These are phyloP conservation scores for Diospyros lotus DNA, from an alignment of 148 eudicot species.

Conservation along the genomic window DNA sequence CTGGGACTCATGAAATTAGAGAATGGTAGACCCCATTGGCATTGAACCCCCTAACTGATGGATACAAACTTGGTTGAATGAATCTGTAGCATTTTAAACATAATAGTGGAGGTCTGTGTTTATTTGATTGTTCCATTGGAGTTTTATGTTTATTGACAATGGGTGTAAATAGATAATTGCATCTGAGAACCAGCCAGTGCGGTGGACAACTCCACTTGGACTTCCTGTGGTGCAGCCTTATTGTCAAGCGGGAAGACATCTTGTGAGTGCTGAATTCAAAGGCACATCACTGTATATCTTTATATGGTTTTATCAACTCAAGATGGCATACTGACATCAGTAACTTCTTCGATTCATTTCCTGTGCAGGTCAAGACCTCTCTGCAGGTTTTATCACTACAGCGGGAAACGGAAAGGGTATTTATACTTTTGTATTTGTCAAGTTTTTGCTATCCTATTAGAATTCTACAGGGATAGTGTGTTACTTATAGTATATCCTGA, in stretches of 20 bases:
- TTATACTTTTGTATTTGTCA: background rate
- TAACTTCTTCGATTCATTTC: slow-evolving; percentile 10
- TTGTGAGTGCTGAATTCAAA: slow-evolving; percentile 38
- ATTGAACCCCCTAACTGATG: too few relatives aligned
- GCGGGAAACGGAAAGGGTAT: slow-evolving; percentile 84
- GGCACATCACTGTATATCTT: background rate
- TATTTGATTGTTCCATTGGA: background rate
- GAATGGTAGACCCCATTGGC: too few relatives aligned
- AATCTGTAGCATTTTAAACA: background rate
- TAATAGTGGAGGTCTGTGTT: background rate
- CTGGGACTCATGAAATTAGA: too few relatives aligned
- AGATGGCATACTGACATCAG: background rate
- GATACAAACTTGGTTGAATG: too few relatives aligned
- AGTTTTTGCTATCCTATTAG: background rate
- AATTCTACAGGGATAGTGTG: background rate
- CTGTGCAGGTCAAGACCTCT: slow-evolving; percentile 75
- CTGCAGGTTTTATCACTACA: slow-evolving; percentile 83
- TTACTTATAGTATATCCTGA: background rate
- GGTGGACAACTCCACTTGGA: slow-evolving; percentile 93
- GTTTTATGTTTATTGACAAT: background rate
- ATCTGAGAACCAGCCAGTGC: slow-evolving; percentile 77
- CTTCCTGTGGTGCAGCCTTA: slow-evolving; percentile 99
- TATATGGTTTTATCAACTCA: background rate
- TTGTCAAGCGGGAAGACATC: slow-evolving; percentile 56
- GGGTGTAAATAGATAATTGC: slow-evolving; percentile 67